phyloP scores from a whole-genome alignment of 2,329 filamentous ascomycete genomes.

The Escovopsis sp. region DNA sequence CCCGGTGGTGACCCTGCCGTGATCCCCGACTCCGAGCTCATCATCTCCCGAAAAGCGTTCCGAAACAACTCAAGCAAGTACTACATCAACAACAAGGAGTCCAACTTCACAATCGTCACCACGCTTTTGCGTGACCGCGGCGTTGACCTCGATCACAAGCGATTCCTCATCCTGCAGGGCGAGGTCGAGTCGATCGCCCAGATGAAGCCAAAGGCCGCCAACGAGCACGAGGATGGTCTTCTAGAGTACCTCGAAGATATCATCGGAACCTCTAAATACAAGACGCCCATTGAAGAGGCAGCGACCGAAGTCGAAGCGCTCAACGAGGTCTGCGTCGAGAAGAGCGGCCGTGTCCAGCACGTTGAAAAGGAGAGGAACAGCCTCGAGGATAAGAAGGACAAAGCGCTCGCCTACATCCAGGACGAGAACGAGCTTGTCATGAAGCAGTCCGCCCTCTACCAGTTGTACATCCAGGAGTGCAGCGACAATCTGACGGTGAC shows the following conservation, averaged over 20 bases:
- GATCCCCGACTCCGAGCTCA: constrained; percentile 68
- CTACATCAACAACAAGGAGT: constrained; percentile 82
- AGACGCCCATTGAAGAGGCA: constrained; percentile 88
- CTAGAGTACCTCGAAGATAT: constrained; percentile 97
- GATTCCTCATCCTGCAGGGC: constrained; percentile 91
- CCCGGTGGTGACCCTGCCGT: constrained; percentile 60
- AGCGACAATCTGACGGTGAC: constrained; percentile 79
- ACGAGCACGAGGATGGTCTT: constrained; percentile 90
- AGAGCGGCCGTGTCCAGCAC: constrained; percentile 87
- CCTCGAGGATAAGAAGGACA: constrained; percentile 93
- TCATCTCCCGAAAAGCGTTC: constrained; percentile 87
- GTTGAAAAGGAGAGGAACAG: constrained; percentile 93
- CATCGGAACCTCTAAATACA: constrained; percentile 97
- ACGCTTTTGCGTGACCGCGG: constrained; percentile 74
- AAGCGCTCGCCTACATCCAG: constrained; percentile 72
- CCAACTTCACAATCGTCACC: constrained; percentile 85
- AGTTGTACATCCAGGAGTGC: constrained; percentile 80
- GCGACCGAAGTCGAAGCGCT: constrained; percentile 79
- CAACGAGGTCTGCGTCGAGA: constrained; percentile 90
- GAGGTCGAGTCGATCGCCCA: constrained; percentile 98
- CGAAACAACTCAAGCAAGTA: constrained; percentile 98
- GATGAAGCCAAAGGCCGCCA: constrained; percentile 94
- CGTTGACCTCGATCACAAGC: constrained; percentile 93
- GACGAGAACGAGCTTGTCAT: constrained; percentile 86
- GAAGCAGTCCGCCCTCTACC: constrained; percentile 86